Evolutionary conservation across 1,284 basidiomycete genomes (phyloP), one percentile per base, ranked within the genome.

Genomic region (Ganoderma lingzhi): DNA sequence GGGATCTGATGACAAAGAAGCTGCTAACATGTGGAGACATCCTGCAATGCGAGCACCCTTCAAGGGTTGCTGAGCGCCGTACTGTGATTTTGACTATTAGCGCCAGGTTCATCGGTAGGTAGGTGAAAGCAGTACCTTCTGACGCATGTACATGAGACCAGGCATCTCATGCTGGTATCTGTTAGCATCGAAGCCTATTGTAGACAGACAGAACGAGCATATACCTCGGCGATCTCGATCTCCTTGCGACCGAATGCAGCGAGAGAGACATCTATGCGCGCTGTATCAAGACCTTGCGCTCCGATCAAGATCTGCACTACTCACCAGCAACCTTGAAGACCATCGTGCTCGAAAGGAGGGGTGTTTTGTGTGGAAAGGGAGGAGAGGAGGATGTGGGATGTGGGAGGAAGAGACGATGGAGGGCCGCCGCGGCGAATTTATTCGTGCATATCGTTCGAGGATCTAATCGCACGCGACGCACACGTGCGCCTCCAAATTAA

Each of bases 211-310:
- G n/a, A 70, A 30, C 12, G 23, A n/a, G 60, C 42, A 56, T 44
- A 59, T 61, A 70, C 93, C 89, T 98, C 96, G 75, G 97, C 96
- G 83, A 99, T 96, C 87, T 97, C 93, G 79, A 99, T 95, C 87
- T 98, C 97, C 88, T 98, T 98, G 85, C 97, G 96, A 84, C 96
- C 95, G 82, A 96, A 97, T 73, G 96, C 94, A 81, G 96, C 97
- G 80, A 98, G 94, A 80, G 96, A 98, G 81, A 98, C 87, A 81
- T 98, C 96, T 93, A 80, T 74, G 81, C 32, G 76, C 41, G 76
- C 76, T 19, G 9, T 60, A 10, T 28, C 28, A 28, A 58, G 39
- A 59, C 60, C 19, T 28, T 17, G 9, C 39, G 56, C 37, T 28
- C 6, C 48, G 15, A 23, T 2, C 19, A 14, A 55, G 44, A 30